phyloP scores from a whole-genome alignment of 805 yeast genomes.

The Ogataea siamensis region DNA sequence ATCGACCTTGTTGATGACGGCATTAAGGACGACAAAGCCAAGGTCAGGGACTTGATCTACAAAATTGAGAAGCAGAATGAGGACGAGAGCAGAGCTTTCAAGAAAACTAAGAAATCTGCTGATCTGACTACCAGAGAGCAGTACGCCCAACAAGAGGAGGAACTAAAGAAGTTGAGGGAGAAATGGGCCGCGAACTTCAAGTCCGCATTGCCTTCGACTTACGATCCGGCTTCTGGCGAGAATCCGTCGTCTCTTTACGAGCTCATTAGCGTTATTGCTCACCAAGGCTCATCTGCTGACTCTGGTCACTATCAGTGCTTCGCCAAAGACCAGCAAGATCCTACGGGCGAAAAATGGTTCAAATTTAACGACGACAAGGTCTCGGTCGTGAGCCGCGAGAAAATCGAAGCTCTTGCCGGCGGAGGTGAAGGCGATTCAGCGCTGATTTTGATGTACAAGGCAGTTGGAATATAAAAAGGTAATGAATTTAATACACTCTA shows the following conservation, averaged over 20 bases:
- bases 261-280: constrained; percentile 80
- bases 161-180: constrained; percentile 43
- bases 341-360: constrained; percentile 81
- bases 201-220: constrained; percentile 42
- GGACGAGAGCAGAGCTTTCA: constrained; percentile 70
- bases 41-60: constrained; percentile 74
- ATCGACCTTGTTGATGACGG: constrained; percentile 83
- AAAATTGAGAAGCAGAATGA: constrained; percentile 70
- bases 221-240: constrained; percentile 52
- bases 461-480: constrained; percentile 48
- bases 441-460: constrained; percentile 80
- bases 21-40: constrained; percentile 61
- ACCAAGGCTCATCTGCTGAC: constrained; percentile 93
- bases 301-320: constrained; percentile 97
- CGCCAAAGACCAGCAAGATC: constrained; percentile 65
- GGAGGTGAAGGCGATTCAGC: constrained; percentile 99
- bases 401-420: constrained; percentile 83
- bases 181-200: constrained; percentile 49
- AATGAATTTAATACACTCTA: constrained; percentile 6
- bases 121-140: constrained; percentile 51
- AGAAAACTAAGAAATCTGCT: constrained; percentile 50
- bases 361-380: constrained; percentile 93
- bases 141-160: constrained; percentile 52
- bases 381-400: constrained; percentile 69
- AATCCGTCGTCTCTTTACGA: constrained; percentile 89